Base-by-base conservation (phyloP, 192 early-diverging fungal species). In the Coemansia sp. region DNA sequence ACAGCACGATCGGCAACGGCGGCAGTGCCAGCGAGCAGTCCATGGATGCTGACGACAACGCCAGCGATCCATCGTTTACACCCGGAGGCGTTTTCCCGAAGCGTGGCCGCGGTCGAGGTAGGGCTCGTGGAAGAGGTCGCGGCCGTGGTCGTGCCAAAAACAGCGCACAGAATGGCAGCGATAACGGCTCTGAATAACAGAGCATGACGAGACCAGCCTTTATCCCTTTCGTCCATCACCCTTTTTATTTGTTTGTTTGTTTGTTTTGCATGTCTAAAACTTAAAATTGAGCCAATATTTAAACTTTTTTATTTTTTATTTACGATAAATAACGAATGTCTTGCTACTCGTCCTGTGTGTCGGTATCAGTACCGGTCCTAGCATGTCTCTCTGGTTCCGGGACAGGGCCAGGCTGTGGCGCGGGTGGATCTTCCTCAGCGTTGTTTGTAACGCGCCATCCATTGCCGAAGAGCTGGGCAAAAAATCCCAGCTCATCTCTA, bases 401-500 rank as follows among this genome's bases (percentile, higher is more conserved):
- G 5, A 61, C 71, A 2, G 68, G 77, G 3, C 77, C 77, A 31
- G 77, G 77, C 67, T 74, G 71, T 2, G 77, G 77, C 22, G 56
- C 52, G n/a, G 71, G 71, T 16, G 77, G 77, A 7, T 38, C 57
- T 14, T 18, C 38, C 25, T 20, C 42, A 29, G 14, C 40, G 22
- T 18, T 58, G n/a, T 60, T 60, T n/a, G 58, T 60, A 20, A 45
- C 18, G 34, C 38, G 22, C 58, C 58, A 60, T 25, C 58, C 40
- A 42, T 60, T 36, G 58, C 58, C 56, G 17, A 57, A 57, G 3
- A 57, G 1, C 32, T 31, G 32, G 18, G 32, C 56, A 18, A 57
- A 36, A 42, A 60, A 60, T 4, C 34, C 20, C n/a, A n/a, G 58
- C 8, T 4, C 58, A 11, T 29, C 22, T 6, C 18, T 38, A 10